These are phyloP conservation scores for Trichoderma simmonsii DNA, from an alignment of 2,329 filamentous ascomycete genomes.

Conservation along the genomic window DNA sequence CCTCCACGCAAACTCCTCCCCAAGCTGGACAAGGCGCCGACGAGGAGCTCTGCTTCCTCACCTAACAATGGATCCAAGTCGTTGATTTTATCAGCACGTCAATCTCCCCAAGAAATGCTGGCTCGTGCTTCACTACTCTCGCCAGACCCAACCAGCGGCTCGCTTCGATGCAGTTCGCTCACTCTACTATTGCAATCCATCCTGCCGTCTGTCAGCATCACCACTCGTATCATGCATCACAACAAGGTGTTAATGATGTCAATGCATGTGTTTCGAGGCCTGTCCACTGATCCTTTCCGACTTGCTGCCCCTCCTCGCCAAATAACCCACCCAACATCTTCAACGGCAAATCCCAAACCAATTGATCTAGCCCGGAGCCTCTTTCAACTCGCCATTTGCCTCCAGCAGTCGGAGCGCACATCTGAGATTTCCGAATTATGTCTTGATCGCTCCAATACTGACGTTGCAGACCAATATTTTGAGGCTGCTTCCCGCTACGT, in stretches of 20 bases:
- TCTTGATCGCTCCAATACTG: not conserved
- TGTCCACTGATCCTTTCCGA: not conserved
- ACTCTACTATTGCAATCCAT: not conserved
- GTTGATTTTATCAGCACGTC: not conserved
- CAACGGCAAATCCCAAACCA: not conserved
- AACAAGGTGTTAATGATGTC: constrained; percentile 7
- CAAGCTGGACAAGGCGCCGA: not conserved
- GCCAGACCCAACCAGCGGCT: not conserved
- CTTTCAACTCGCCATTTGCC: constrained; percentile 4
- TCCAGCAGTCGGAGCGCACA: not conserved
- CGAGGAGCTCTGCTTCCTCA: not conserved
- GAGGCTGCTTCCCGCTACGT: constrained; percentile 6
- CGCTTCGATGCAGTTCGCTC: not conserved
- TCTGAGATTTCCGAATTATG: not conserved
- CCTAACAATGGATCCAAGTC: not conserved
- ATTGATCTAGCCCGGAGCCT: constrained; percentile 1
- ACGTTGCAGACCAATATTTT: not conserved
- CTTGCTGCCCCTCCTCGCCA: not conserved
- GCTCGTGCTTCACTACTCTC: not conserved
- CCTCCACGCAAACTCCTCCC: not conserved
- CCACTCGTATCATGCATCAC: constrained; percentile 8
- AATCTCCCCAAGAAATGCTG: not conserved
- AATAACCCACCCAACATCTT: not conserved
- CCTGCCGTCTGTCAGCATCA: not conserved
- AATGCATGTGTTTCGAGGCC: constrained; percentile 6